A percentile compares a stretch with the other conserved stretches of the same genome.
Evolutionary conservation across 2,329 filamentous ascomycete species (phyloP).

Genomic region (Catunica adiposa): DNA sequence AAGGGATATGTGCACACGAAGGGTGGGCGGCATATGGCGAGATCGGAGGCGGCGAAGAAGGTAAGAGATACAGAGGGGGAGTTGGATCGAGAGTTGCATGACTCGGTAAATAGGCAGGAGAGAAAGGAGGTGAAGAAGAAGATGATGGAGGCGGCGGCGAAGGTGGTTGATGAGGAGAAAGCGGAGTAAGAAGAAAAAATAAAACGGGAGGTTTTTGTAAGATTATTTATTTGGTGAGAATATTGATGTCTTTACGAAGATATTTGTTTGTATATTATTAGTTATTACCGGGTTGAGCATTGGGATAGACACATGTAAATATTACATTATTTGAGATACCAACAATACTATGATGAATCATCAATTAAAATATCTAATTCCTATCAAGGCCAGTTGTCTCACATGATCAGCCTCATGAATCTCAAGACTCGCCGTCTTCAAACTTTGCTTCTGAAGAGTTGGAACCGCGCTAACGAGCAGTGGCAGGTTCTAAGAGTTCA

Average conservation of each 20-base stretch:
- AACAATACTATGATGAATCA: neutral
- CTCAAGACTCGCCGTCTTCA: too few species aligned
- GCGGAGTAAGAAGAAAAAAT: neutral
- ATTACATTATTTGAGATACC: too few species aligned
- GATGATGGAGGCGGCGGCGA: too few species aligned
- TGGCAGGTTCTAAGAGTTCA: too few species aligned
- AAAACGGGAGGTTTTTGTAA: slow-evolving; percentile 3
- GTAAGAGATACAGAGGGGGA: slow-evolving; percentile 9
- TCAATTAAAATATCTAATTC: too few species aligned
- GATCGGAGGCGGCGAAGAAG: slow-evolving; percentile 7
- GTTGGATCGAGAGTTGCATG: slow-evolving; percentile 11
- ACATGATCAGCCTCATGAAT: too few species aligned
- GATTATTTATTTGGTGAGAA: neutral
- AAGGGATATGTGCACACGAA: slow-evolving; percentile 14
- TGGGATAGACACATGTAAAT: too few species aligned
- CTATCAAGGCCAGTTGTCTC: too few species aligned
- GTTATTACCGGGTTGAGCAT: neutral
- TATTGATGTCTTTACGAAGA: neutral
- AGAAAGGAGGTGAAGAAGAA: neutral
- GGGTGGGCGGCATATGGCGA: slow-evolving; percentile 13
- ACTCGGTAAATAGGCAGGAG: slow-evolving; percentile 4
- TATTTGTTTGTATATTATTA: slow-evolving; percentile 10
- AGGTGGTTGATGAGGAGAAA: too few species aligned
- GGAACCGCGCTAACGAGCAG: too few species aligned
- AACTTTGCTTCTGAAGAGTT: too few species aligned